These are phyloP conservation scores for Ilyonectria mors-panacis DNA, from an alignment of 2,329 filamentous ascomycete genomes.

Conservation along the genomic window DNA sequence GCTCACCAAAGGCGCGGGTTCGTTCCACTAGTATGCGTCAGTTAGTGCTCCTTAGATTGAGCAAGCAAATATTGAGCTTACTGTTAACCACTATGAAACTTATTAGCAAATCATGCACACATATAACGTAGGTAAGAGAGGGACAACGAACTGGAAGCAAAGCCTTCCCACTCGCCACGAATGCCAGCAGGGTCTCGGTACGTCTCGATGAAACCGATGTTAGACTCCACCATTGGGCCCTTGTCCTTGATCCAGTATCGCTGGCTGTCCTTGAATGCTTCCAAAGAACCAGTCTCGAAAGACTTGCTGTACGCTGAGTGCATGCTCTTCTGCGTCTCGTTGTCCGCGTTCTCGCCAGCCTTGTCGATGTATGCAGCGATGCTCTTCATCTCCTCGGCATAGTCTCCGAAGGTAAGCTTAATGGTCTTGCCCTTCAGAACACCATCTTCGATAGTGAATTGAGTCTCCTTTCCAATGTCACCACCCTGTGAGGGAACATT, in stretches of 20 bases:
- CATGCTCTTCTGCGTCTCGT: constrained; percentile 82
- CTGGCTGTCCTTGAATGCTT: constrained; percentile 86
- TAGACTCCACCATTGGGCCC: constrained; percentile 83
- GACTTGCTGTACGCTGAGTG: constrained; percentile 81
- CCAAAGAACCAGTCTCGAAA: constrained; percentile 80
- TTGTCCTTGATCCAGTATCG: constrained; percentile 88
- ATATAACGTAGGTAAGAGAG: neutral
- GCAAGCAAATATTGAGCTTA: constrained; percentile 38
- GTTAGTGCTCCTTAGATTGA: neutral
- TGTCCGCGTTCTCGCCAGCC: constrained; percentile 78
- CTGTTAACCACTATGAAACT: constrained; percentile 75
- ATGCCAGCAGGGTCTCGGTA: constrained; percentile 88
- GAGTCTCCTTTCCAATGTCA: constrained; percentile 77
- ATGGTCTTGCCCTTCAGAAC: constrained; percentile 76
- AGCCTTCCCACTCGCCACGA: constrained; percentile 88
- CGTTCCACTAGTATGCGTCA: constrained; percentile 72
- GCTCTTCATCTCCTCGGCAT: constrained; percentile 78
- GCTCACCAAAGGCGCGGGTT: constrained; percentile 87
- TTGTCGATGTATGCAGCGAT: constrained; percentile 78
- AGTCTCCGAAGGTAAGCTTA: constrained; percentile 81
- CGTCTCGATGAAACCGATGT: constrained; percentile 89
- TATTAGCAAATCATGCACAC: constrained; percentile 37
- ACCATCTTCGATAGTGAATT: constrained; percentile 73
- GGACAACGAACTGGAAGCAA: constrained; percentile 71
- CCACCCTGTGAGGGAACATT: constrained; percentile 73